Percentiles rank a stretch among this genome's conserved stretches.
Conservation (phyloP, 2,329 filamentous ascomycete species). For the Penicillium sp. region DNA sequence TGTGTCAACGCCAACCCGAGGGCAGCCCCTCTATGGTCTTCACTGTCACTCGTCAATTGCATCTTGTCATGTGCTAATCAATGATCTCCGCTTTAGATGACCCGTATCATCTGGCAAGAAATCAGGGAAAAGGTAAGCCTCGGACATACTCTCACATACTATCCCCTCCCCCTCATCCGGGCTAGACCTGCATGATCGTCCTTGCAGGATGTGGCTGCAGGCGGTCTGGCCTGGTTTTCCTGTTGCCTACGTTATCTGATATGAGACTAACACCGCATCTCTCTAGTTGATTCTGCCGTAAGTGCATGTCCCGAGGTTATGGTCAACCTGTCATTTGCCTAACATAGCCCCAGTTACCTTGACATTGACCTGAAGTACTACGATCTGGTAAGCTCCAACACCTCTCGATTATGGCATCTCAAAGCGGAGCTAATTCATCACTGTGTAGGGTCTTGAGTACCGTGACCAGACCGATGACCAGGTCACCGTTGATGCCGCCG, state of each 20-base stretch:
- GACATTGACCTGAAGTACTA: constrained; percentile 99
- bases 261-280: constrained; percentile 19
- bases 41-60: background rate
- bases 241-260: background rate
- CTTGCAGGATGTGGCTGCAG: constrained; percentile 16
- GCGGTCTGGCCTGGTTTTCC: constrained; percentile 16
- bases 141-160: constrained; percentile 8
- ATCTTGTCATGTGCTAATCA: constrained; percentile 25
- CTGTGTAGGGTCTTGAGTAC: constrained; percentile 74
- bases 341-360: constrained; percentile 64
- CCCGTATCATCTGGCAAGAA: constrained; percentile 96
- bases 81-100: constrained; percentile 68
- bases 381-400: constrained; percentile 63
- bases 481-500: constrained; percentile 91
- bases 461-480: constrained; percentile 95
- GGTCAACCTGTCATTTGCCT: constrained; percentile 12
- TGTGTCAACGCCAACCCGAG: constrained; percentile 26
- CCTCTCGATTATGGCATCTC: background rate
- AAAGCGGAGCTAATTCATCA: constrained; percentile 16
- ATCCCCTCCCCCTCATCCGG: constrained; percentile 6
- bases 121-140: constrained; percentile 85
- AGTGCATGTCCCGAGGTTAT: constrained; percentile 25
- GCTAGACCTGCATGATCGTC: constrained; percentile 22
- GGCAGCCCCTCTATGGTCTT: background rate
- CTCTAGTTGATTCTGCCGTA: constrained; percentile 79